Evolutionary conservation across 2,329 filamentous ascomycete genomes (phyloP), one percentile per base, ranked within the genome.

Genomic region (Setomelanomma holmii): DNA sequence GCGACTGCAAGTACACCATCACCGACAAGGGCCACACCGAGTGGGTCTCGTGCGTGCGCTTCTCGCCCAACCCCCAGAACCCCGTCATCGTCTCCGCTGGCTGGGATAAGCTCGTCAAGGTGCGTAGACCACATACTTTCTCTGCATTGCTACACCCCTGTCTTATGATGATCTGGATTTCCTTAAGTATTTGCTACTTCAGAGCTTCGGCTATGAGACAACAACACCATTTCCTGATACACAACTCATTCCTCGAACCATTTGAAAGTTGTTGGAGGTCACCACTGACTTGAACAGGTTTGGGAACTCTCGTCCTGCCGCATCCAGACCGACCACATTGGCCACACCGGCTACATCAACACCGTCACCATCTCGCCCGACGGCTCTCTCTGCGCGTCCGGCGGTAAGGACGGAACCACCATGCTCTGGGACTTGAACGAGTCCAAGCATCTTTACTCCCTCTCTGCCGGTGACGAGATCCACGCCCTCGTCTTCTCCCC

Each of bases 381-480:
- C 80, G 95, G 95, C 76, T 98, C 95, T 58, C 93, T 99, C 76
- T 98, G 95, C 85, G 95, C 95, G 64, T 98, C 95, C 67, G 95
- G 95, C 81, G 95, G 95, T 79, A 98, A 99, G 89, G 95, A 99
- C 82, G 95, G 95, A 80, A 98, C 93, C 80, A 98, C 95, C 80
- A 99, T 98, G 95, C 91, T 99, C 74, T 99, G 95, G 95, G 95
- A 98, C 80, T 88, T 99, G 75, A 99, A 99, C 88, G 95, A 99
- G 90, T 97, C 93, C 80, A 99, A 99, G 91, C 95, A 99, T 87
- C 90, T 99, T 76, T 99, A 99, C 90, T 98, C 93, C 66, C 91
- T 99, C 78, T 95, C 93, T 83, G 95, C 95, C 79, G 95, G 93
- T 82, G 93, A 99, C 81, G 95, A 98, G 89, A 99, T 99, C 86